Base-by-base conservation (phyloP, 441 rosid genomes). In the Gossypium gossypioides region DNA sequence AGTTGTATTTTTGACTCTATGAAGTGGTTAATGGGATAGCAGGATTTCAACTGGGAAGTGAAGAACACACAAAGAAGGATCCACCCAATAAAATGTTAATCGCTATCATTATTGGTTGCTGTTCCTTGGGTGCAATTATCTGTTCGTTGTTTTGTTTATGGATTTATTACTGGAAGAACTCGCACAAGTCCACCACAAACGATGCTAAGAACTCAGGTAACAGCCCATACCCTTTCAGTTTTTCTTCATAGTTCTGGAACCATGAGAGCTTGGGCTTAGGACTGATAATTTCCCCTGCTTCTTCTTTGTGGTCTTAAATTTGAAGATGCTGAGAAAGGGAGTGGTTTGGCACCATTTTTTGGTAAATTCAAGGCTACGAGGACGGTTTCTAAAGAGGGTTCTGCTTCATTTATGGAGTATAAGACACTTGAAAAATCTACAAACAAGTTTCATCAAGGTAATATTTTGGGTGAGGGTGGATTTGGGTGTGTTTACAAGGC, bases 401-500 rank as follows among this genome's bases (percentile, higher is more conserved):
- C 77, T 22, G 84, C 79, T 72, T 62, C 90, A 22, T 77, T 88
- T 74, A 84, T 88, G 27, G 97, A 93, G 51, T 91, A 86, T 72
- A 82, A 77, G 79, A 46, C 61, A 22, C 78, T 93, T 52, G 96
- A 88, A 82, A 84, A 88, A 70, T 85, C 81, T 46, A 93, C 95
- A 6, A 76, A 81, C 76, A 85, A 75, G 77, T 93, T 93, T 77
- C 86, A 72, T 9, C 92, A 87, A 74, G 84, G 80, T 56, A 91
- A 86, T 79, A 76, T 87, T 40, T 70, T 93, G 82, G 98, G 98
- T 8, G 84, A 74, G 75, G 98, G 98, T 52, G 98, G 92, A 75
- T 93, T 93, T 68, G 98, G 97, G 59, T 80, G 83, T 59, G 98
- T 91, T 50, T 94, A 89, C 76, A 82, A 82, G 74, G 93, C 92